Percentiles rank a stretch among this genome's conserved stretches.
Evolutionary conservation across 2,329 filamentous ascomycete genomes (phyloP).

Genomic region (Fusarium continuum): DNA sequence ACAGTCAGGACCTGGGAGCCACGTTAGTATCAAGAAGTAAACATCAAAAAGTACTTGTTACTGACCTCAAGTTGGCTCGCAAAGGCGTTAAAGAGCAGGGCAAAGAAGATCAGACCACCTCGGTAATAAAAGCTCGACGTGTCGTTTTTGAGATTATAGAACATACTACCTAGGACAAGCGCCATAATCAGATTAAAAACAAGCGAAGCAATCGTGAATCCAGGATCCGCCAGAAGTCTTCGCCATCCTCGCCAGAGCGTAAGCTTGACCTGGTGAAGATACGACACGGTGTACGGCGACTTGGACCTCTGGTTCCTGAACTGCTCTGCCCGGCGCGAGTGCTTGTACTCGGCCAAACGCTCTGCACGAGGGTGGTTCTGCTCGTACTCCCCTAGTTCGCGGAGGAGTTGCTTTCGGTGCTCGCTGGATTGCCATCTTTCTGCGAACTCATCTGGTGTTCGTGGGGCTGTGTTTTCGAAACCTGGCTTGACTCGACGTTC

Average conservation of each 20-base stretch:
- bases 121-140: constrained; percentile 58
- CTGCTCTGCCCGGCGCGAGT: constrained; percentile 38
- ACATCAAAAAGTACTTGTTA: rapidly evolving
- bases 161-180: constrained; percentile 63
- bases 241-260: constrained; percentile 54
- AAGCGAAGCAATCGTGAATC: constrained; percentile 52
- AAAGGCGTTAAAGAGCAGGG: constrained; percentile 62
- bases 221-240: constrained; percentile 52
- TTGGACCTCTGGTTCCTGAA: constrained; percentile 51
- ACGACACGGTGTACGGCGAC: constrained; percentile 59
- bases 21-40: not conserved
- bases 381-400: constrained; percentile 45
- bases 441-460: constrained; percentile 51
- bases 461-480: constrained; percentile 47
- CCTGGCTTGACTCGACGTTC: constrained; percentile 48
- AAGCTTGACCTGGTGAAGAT: constrained; percentile 55
- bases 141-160: constrained; percentile 55
- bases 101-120: constrained; percentile 61
- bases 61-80: constrained; percentile 46
- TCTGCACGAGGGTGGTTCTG: constrained; percentile 26
- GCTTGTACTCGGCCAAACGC: constrained; percentile 36
- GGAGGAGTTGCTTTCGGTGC: constrained; percentile 41
- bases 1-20: constrained; percentile 41
- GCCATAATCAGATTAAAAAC: constrained; percentile 58
- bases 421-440: constrained; percentile 45